A percentile compares a stretch with the other conserved stretches of the same genome.
These are phyloP conservation scores for Cymbopogon flexuosus DNA, from an alignment of 202 grass and related monocot genomes.

Conservation along the genomic window DNA sequence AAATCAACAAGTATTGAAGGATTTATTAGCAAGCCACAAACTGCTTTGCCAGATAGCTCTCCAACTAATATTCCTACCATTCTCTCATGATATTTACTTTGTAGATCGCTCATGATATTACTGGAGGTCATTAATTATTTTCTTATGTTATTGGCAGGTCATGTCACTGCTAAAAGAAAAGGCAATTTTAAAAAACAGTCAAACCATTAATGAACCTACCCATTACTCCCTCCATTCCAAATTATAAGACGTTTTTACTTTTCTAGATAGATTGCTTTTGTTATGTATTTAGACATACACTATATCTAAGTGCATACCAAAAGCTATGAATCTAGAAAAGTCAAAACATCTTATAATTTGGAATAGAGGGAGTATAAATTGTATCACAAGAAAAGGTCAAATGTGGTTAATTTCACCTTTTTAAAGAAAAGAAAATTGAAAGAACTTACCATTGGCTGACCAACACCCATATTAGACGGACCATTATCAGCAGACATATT, in stretches of 20 bases:
- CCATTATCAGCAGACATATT: conserved; percentile 4
- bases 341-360: too few species aligned
- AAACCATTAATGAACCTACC: background rate
- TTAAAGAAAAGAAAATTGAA: conserved; percentile 7
- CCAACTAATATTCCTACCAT: background rate
- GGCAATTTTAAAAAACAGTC: background rate
- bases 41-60: background rate
- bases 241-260: too few species aligned
- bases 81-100: background rate
- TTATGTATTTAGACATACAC: too few species aligned
- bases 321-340: too few species aligned
- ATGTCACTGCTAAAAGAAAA: background rate
- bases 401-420: background rate
- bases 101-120: background rate
- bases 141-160: background rate
- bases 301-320: too few species aligned
- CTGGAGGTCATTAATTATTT: background rate
- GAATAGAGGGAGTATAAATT: background rate
- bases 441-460: conserved; percentile 41
- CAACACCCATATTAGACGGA: conserved; percentile 13
- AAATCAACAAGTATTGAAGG: background rate
- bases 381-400: background rate
- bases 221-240: too few species aligned
- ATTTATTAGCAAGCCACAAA: background rate
- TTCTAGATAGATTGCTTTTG: too few species aligned